These are phyloP conservation scores for Paecilomyces dactylethromorphus DNA, from an alignment of 2,329 filamentous ascomycete species.

Conservation along the genomic window DNA sequence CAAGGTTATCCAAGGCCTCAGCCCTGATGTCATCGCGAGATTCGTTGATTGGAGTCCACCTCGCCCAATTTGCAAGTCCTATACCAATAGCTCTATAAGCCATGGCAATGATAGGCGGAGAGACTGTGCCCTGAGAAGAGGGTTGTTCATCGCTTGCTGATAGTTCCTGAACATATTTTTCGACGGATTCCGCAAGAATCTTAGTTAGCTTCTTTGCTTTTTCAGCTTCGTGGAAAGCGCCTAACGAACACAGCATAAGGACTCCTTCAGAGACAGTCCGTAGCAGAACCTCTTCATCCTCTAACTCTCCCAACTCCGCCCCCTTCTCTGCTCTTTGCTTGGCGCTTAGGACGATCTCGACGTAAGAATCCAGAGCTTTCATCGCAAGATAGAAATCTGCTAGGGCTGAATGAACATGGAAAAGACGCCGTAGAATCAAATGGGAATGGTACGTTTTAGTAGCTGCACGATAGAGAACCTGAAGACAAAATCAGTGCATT, in stretches of 20 bases:
- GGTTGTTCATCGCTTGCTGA: conserved; percentile 9
- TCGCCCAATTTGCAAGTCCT: conserved; percentile 80
- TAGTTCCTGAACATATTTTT: conserved; percentile 45
- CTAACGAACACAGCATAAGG: conserved; percentile 74
- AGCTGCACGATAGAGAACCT: conserved; percentile 82
- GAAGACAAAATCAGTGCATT: conserved; percentile 9
- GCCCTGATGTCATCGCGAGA: conserved; percentile 66
- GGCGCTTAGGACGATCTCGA: conserved; percentile 78
- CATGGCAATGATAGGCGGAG: conserved; percentile 57
- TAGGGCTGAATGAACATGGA: conserved; percentile 77
- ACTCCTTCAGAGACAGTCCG: conserved; percentile 76
- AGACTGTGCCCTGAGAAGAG: conserved; percentile 33
- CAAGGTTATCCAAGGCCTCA: conserved; percentile 69
- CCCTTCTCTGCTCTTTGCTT: conserved; percentile 76
- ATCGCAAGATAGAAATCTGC: conserved; percentile 90
- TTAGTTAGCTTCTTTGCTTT: conserved; percentile 67
- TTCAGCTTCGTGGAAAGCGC: conserved; percentile 65
- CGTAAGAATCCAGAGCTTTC: conserved; percentile 85
- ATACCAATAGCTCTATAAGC: conserved; percentile 82
- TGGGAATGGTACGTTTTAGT: conserved; percentile 96
- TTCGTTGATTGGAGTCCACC: conserved; percentile 68
- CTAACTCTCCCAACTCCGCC: conserved; percentile 59
- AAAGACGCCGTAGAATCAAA: conserved; percentile 75
- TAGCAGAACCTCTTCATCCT: conserved; percentile 70
- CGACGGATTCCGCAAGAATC: conserved; percentile 69